Conservation (phyloP, 495 filamentous ascomycete species). For the Astrothelium macrocarpum region DNA sequence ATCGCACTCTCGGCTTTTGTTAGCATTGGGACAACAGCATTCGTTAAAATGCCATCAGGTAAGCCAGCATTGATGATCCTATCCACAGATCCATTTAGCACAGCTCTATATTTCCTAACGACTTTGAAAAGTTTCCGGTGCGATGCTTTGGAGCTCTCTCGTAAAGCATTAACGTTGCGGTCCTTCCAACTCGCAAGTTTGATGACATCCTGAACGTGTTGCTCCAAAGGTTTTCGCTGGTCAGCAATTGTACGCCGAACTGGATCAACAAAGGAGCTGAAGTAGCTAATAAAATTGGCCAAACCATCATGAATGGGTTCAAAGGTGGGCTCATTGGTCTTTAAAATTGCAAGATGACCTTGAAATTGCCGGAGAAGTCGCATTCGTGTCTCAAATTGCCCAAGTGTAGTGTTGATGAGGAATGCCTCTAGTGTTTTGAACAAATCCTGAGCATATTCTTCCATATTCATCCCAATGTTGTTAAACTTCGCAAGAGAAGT, state of each 20-base stretch:
- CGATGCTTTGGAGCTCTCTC: slow-evolving; percentile 78
- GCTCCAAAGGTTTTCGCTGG: slow-evolving; percentile 61
- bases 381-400: slow-evolving; percentile 68
- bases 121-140: slow-evolving; percentile 87
- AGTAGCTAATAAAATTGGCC: slow-evolving; percentile 67
- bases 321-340: slow-evolving; percentile 46
- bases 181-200: slow-evolving; percentile 92
- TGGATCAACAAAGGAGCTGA: slow-evolving; percentile 53
- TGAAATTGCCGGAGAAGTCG: slow-evolving; percentile 63
- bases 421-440: slow-evolving; percentile 65
- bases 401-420: slow-evolving; percentile 60
- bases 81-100: slow-evolving; percentile 59
- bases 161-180: slow-evolving; percentile 78
- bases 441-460: slow-evolving; percentile 54
- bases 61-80: slow-evolving; percentile 4
- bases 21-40: no score
- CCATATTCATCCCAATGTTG: slow-evolving; percentile 44
- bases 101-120: slow-evolving; percentile 73
- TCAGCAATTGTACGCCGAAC: slow-evolving; percentile 52
- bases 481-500: slow-evolving; percentile 37
- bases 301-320: slow-evolving; percentile 48
- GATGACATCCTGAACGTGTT: slow-evolving; percentile 77
- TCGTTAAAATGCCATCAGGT: no score
- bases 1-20: no score
- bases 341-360: slow-evolving; percentile 49